Conservation (phyloP, 208 protist genomes). For the Leishmania major region DNA sequence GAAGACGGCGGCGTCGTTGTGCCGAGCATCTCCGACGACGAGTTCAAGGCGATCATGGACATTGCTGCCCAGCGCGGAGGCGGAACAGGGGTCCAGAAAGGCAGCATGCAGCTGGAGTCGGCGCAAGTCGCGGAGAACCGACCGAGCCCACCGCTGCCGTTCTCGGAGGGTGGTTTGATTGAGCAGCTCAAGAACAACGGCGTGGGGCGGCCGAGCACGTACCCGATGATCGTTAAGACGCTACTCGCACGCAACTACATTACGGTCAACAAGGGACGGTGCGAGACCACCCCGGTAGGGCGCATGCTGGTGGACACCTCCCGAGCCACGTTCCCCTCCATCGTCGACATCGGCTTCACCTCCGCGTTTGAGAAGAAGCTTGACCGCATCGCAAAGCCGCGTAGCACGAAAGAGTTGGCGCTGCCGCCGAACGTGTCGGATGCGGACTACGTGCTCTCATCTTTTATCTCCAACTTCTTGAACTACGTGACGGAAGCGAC, state of each 20-base stretch:
- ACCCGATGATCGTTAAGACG: constrained; percentile 91
- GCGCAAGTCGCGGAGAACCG: constrained; percentile 62
- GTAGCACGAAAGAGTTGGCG: neutral
- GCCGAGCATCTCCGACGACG: constrained; percentile 76
- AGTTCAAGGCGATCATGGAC: constrained; percentile 73
- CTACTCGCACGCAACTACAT: constrained; percentile 87
- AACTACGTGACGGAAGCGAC: constrained; percentile 90
- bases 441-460: constrained; percentile 85
- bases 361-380: constrained; percentile 88
- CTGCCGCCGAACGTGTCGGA: constrained; percentile 40
- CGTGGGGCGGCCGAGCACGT: constrained; percentile 90
- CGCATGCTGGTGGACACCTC: constrained; percentile 74
- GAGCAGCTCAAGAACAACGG: constrained; percentile 88
- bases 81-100: constrained; percentile 6
- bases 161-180: constrained; percentile 86
- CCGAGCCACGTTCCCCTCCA: constrained; percentile 82
- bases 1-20: constrained; percentile 62
- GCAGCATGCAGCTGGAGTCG: constrained; percentile 33
- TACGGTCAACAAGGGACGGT: constrained; percentile 75
- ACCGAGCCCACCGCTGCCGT: constrained; percentile 65
- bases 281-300: constrained; percentile 81
- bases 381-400: constrained; percentile 86
- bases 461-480: constrained; percentile 82
- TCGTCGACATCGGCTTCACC: constrained; percentile 92
- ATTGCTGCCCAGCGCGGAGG: constrained; percentile 25